Percentiles rank a stretch among this genome's conserved stretches.
Conservation (phyloP, 495 filamentous ascomycete species). For the Neurospora sp. region DNA sequence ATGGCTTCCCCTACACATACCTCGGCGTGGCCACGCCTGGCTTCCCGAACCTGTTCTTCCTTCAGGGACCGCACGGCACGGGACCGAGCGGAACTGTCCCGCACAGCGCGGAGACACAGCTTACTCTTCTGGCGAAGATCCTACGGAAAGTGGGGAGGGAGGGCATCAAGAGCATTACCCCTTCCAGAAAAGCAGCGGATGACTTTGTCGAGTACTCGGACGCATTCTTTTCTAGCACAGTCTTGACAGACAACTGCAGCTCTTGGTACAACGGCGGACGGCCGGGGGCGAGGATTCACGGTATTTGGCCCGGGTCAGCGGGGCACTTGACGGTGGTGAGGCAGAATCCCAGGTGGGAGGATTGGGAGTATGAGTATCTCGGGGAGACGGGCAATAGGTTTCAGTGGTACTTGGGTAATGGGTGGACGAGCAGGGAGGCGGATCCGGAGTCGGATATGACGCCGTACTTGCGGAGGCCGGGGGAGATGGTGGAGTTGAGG, state of each 20-base stretch:
- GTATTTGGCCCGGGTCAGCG: constrained; percentile 57
- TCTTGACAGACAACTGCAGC: constrained; percentile 53
- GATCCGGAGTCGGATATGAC: constrained; percentile 30
- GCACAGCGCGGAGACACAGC: constrained; percentile 43
- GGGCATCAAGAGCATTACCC: constrained; percentile 50
- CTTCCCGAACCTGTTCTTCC: constrained; percentile 56
- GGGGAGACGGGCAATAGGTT: constrained; percentile 31
- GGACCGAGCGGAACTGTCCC: constrained; percentile 45
- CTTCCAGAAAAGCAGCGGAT: constrained; percentile 44
- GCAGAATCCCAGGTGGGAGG: constrained; percentile 58
- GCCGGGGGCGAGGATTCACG: constrained; percentile 48
- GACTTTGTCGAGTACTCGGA: constrained; percentile 55
- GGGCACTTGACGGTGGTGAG: constrained; percentile 46
- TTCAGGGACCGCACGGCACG: constrained; percentile 46
- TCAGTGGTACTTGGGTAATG: constrained; percentile 36
- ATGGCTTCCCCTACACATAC: constrained; percentile 56
- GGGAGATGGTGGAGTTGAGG: constrained; percentile 22
- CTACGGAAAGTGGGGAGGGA: constrained; percentile 54
- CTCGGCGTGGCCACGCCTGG: constrained; percentile 50
- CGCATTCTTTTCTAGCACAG: constrained; percentile 51
- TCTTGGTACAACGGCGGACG: constrained; percentile 60
- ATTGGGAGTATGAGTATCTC: constrained; percentile 56
- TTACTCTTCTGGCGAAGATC: constrained; percentile 52
- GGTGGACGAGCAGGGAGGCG: constrained; percentile 30
- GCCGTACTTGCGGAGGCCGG: constrained; percentile 26